These are phyloP conservation scores for Rubia tinctorum DNA, from an alignment of 305 asterid species.

Conservation along the genomic window DNA sequence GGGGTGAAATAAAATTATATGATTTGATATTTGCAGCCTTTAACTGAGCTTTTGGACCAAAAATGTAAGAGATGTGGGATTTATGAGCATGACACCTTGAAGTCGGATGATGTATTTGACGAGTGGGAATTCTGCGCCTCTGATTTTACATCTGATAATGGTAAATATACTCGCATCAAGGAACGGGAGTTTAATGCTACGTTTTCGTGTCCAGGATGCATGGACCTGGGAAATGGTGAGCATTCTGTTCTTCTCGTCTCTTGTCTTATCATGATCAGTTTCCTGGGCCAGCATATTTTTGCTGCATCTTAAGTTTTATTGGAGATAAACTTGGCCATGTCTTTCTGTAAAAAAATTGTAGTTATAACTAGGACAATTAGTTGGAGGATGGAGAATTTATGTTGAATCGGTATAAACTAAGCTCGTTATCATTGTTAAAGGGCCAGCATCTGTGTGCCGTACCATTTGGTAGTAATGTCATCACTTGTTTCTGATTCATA, in stretches of 20 bases:
- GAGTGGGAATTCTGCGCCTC: conserved; percentile 94
- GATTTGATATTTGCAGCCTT: conserved; percentile 49
- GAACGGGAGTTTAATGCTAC: conserved; percentile 70
- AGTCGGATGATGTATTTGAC: conserved; percentile 54
- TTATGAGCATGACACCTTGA: conserved; percentile 64
- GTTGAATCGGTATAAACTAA: not conserved
- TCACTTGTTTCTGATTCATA: conserved; percentile 18
- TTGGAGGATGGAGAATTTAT: not conserved
- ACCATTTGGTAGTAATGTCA: not conserved
- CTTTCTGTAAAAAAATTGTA: not conserved
- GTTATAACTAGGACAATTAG: not conserved
- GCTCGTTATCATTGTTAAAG: not conserved
- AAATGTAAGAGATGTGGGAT: conserved; percentile 94
- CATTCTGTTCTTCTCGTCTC: conserved; percentile 11
- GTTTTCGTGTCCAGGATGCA: conserved; percentile 67
- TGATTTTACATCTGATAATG: conserved; percentile 66
- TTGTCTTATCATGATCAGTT: not conserved
- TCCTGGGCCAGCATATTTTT: not conserved
- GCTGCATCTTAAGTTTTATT: conserved; percentile 6
- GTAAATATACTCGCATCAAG: conserved; percentile 51
- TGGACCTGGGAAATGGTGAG: conserved; percentile 42
- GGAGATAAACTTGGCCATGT: not conserved
- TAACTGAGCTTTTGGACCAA: conserved; percentile 45
- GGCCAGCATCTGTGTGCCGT: not conserved
- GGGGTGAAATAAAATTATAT: not conserved